Base-by-base conservation (phyloP, 139 green algal genomes). In the Nannochloris sp. region DNA sequence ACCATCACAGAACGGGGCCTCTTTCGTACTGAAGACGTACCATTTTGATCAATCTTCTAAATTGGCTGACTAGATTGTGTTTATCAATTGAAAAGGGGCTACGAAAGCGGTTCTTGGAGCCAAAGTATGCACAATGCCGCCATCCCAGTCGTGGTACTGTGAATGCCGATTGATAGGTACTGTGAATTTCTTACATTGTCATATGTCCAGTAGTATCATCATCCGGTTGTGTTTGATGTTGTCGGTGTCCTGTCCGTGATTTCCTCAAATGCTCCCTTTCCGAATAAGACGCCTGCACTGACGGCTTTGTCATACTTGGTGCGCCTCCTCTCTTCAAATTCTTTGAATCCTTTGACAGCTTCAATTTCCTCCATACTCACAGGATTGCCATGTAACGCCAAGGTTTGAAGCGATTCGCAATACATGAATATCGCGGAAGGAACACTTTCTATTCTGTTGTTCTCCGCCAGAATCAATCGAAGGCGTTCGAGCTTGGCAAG, bases 341-440 rank as follows among this genome's bases (percentile, higher is more conserved):
- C 72, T 8, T 69, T 19, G 46, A 64, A 85, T 2, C 79, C 80
- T 1, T 75, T 60, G 19, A 71, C 79, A 10, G 54, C 67, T 64
- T 73, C 40, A 43, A 80, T 54, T 29, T 61, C 58, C 34, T 80
- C 68, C 1, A 76, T 48, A 5, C 65, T 81, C 61, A 94, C 77
- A 24, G 83, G 78, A 60, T 88, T 90, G 37, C 60, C 60, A 57
- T 92, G 86, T 37, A 94, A 68, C 6, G 62, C 72, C 15, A 94
- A 67, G 5, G 85, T 91, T 19, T 90, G 78, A 44, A 94, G 67
- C 5, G 49, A 27, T 21, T 37, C 27, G 61, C 86, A 94, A 51
- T 67, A 70, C 23, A 43, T 40, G n/a, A 94, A 72, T 16, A 94
- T 25, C 1, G 63, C 73, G 0, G 67, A n/a, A 2, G 86, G 85